Evolutionary conservation across 352 stramenopile genomes (phyloP).

Genomic region (Globisporangium solare): DNA sequence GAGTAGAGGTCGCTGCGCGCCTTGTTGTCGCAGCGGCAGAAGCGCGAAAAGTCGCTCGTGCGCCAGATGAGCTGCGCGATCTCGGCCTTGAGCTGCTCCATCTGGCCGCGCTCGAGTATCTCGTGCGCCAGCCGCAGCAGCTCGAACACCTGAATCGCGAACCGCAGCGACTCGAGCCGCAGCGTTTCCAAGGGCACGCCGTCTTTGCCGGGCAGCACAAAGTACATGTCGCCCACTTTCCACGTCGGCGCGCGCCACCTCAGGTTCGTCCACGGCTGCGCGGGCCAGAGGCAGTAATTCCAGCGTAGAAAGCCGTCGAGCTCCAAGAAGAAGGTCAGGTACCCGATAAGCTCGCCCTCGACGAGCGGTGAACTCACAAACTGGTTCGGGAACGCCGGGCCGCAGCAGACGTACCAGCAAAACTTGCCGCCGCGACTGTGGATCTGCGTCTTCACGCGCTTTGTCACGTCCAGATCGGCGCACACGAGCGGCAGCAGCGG

Average conservation of each 20-base stretch:
- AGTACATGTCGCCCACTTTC: conserved; percentile 84
- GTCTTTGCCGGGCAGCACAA: conserved; percentile 62
- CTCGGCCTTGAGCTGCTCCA: conserved; percentile 48
- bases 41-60: conserved; percentile 54
- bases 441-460: conserved; percentile 43
- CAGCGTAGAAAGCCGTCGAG: conserved; percentile 79
- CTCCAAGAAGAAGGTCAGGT: conserved; percentile 71
- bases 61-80: conserved; percentile 55
- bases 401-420: conserved; percentile 82
- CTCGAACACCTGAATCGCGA: conserved; percentile 65
- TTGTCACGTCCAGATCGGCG: conserved; percentile 56
- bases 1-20: conserved; percentile 56
- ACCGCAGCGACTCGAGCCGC: conserved; percentile 61
- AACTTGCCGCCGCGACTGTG: conserved; percentile 52
- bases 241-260: conserved; percentile 57
- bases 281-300: conserved; percentile 78
- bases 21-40: conserved; percentile 23
- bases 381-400: conserved; percentile 63
- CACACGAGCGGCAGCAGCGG: conserved; percentile 65
- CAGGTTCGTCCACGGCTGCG: conserved; percentile 51
- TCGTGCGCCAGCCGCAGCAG: conserved; percentile 44
- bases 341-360: conserved; percentile 71
- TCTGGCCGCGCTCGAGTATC: conserved; percentile 28
- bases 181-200: conserved; percentile 66
- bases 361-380: conserved; percentile 73